These are phyloP conservation scores for Coemansia nantahalensis DNA, from an alignment of 192 early-diverging fungal genomes.

Conservation along the genomic window DNA sequence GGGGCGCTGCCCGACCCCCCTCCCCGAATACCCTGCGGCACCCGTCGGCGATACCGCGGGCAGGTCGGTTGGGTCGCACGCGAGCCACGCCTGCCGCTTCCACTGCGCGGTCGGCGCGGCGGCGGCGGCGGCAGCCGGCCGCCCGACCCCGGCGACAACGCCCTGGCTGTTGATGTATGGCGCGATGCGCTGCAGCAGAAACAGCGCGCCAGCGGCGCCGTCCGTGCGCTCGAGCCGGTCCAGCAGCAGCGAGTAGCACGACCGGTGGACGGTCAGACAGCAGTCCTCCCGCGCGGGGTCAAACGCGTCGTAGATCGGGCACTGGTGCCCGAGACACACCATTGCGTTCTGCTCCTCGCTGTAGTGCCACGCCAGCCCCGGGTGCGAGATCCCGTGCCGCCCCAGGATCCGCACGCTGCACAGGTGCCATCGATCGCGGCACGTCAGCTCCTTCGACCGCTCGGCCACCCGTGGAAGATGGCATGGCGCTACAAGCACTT, in stretches of 20 bases:
- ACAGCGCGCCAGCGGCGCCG: conserved; percentile 8
- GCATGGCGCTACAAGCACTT: conserved; percentile 35
- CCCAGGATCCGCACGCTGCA: conserved; percentile 37
- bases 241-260: conserved; percentile 38
- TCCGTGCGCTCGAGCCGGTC: conserved; percentile 32
- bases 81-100: conserved; percentile 13
- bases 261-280: conserved; percentile 44
- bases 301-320: conserved; percentile 26
- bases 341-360: conserved; percentile 31
- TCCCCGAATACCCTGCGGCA: background rate
- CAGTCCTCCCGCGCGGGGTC: conserved; percentile 12
- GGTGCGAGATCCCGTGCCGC: conserved; percentile 41
- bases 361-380: conserved; percentile 44
- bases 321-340: conserved; percentile 40
- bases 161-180: conserved; percentile 23
- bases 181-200: conserved; percentile 23
- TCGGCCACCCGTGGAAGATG: conserved; percentile 26
- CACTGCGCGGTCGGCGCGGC: background rate
- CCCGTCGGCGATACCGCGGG: background rate
- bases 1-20: no score
- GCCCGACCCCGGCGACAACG: conserved; percentile 8
- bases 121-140: background rate
- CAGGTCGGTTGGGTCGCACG: conserved; percentile 50
- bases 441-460: conserved; percentile 15
- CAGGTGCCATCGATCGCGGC: conserved; percentile 44